Evolutionary conservation across 2,329 filamentous ascomycete genomes (phyloP).

Genomic region (Fusarium chaquense): DNA sequence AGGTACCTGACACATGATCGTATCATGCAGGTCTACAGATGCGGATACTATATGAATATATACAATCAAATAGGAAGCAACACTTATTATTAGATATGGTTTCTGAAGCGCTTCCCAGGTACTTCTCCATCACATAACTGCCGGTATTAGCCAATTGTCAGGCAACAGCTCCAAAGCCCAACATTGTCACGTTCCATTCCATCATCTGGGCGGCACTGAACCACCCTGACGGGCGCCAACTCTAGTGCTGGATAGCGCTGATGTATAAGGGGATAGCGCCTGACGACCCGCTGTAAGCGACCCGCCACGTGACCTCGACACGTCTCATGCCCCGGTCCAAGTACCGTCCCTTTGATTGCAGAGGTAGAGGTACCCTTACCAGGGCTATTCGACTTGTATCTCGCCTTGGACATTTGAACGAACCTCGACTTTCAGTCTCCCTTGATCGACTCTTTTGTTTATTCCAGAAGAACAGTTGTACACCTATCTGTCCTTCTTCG

Average conservation of each 20-base stretch:
- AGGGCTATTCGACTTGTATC: conserved; percentile 43
- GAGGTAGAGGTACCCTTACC: conserved; percentile 40
- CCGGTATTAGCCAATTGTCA: conserved; percentile 3
- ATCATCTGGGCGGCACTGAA: conserved; percentile 20
- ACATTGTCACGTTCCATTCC: conserved; percentile 7
- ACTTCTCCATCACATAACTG: neutral
- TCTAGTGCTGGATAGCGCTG: conserved; percentile 46
- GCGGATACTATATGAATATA: neutral
- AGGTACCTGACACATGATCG: conserved; percentile 26
- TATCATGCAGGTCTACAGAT: conserved; percentile 14
- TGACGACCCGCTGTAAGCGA: conserved; percentile 38
- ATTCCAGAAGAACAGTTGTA: conserved; percentile 23
- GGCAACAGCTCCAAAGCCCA: neutral
- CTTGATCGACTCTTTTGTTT: conserved; percentile 41
- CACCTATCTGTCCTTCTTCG: conserved; percentile 19
- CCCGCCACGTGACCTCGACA: conserved; percentile 44
- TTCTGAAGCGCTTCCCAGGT: neutral
- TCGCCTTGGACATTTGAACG: conserved; percentile 43
- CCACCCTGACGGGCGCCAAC: conserved; percentile 39
- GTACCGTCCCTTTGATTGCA: conserved; percentile 47
- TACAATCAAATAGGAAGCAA: neutral
- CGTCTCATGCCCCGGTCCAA: conserved; percentile 44
- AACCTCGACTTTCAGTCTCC: conserved; percentile 41
- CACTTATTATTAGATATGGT: conserved; percentile 9
- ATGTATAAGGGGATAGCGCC: conserved; percentile 40